These are phyloP conservation scores for Neoboletus subvelutipes DNA, from an alignment of 768 basidiomycete species.

Conservation along the genomic window DNA sequence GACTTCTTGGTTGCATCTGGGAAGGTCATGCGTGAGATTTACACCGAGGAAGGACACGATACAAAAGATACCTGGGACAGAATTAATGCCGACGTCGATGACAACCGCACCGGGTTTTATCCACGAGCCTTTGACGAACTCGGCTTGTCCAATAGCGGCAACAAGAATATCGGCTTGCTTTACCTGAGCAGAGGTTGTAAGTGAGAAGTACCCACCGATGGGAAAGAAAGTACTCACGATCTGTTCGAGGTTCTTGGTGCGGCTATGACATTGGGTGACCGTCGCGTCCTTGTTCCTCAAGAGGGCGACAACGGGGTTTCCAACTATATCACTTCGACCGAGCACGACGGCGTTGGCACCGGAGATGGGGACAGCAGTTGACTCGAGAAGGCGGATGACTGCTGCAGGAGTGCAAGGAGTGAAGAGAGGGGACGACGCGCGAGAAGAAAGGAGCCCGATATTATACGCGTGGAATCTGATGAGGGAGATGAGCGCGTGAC, in stretches of 20 bases:
- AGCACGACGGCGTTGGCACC: conserved; percentile 90
- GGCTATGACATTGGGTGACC: conserved; percentile 96
- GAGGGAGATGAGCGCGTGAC: conserved; percentile 4
- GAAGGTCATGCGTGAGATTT: background rate
- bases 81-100: conserved; percentile 98
- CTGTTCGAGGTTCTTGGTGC: conserved; percentile 75
- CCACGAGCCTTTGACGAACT: conserved; percentile 92
- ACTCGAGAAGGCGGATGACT: conserved; percentile 86
- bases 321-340: conserved; percentile 97
- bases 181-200: conserved; percentile 47
- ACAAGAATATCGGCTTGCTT: conserved; percentile 88
- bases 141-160: conserved; percentile 93
- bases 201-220: conserved; percentile 9
- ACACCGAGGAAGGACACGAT: background rate
- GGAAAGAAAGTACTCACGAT: conserved; percentile 52
- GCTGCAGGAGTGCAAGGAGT: conserved; percentile 95
- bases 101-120: conserved; percentile 93
- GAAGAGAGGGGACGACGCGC: conserved; percentile 87
- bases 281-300: conserved; percentile 90
- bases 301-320: conserved; percentile 91
- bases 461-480: conserved; percentile 96
- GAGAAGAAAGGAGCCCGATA: conserved; percentile 91
- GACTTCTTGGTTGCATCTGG: conserved; percentile 89
- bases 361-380: conserved; percentile 71
- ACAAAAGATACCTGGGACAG: conserved; percentile 67